phyloP scores from a whole-genome alignment of 441 rosid species.

The Pelargonium australe region DNA sequence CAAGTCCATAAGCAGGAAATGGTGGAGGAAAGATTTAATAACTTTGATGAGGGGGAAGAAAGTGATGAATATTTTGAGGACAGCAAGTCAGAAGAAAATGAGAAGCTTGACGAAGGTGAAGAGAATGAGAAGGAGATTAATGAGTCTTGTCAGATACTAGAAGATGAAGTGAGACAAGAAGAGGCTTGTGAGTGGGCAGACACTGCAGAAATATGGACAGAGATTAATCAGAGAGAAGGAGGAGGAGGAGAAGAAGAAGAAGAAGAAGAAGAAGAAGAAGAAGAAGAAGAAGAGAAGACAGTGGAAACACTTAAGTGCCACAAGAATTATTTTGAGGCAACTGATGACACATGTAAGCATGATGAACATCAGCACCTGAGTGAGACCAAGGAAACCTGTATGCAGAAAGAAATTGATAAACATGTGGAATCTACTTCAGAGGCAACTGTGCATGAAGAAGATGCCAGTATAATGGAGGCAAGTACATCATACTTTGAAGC shows the following conservation, averaged over 20 bases:
- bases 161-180: slow-evolving; percentile 12
- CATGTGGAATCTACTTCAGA: slow-evolving; percentile 22
- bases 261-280: slow-evolving; percentile 15
- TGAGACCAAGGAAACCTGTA: slow-evolving; percentile 26
- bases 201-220: slow-evolving; percentile 28
- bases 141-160: slow-evolving; percentile 5
- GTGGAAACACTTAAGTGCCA: slow-evolving; percentile 23
- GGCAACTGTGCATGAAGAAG: slow-evolving; percentile 25
- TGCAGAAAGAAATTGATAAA: slow-evolving; percentile 24
- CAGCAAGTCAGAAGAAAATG: slow-evolving; percentile 28
- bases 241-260: slow-evolving; percentile 16
- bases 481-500: slow-evolving; percentile 28
- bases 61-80: slow-evolving; percentile 32
- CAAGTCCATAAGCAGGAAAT: slow-evolving; percentile 22
- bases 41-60: slow-evolving; percentile 29
- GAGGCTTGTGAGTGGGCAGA: slow-evolving; percentile 30
- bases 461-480: slow-evolving; percentile 24
- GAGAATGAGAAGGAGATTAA: slow-evolving; percentile 33
- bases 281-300: slow-evolving; percentile 24
- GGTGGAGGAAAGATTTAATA: slow-evolving; percentile 18
- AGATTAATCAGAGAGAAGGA: slow-evolving; percentile 29
- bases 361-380: slow-evolving; percentile 20
- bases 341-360: slow-evolving; percentile 21
- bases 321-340: slow-evolving; percentile 22
- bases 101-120: slow-evolving; percentile 24